These are phyloP conservation scores for Cercospora sp. DNA, from an alignment of 2,329 filamentous ascomycete species.

Conservation along the genomic window DNA sequence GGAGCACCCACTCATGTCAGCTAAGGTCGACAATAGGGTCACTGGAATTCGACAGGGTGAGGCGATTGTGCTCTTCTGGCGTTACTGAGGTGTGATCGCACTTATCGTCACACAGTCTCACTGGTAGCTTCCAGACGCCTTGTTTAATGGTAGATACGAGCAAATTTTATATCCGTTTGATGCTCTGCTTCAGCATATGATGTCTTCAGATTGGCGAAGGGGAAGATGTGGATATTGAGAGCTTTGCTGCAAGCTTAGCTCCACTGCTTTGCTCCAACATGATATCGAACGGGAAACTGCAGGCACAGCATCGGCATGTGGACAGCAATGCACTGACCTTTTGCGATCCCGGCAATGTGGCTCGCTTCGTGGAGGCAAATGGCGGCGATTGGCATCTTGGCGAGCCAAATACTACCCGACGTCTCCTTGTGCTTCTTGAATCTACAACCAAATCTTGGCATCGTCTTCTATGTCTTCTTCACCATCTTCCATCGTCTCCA, in stretches of 20 bases:
- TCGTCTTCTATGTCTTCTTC: background rate
- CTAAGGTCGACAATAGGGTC: background rate
- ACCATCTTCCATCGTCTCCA: background rate
- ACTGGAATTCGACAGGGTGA: background rate
- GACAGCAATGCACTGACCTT: constrained; percentile 1
- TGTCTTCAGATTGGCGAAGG: background rate
- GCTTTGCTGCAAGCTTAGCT: background rate
- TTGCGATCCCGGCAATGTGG: background rate
- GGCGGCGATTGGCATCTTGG: background rate
- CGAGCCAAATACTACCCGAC: background rate
- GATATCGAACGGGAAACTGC: background rate
- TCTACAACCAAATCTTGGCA: background rate
- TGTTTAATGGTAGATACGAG: background rate
- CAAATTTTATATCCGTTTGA: background rate
- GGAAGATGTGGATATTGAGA: background rate
- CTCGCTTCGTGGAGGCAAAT: background rate
- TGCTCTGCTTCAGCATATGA: background rate
- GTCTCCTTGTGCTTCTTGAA: background rate
- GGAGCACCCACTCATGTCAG: background rate
- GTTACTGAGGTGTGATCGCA: background rate
- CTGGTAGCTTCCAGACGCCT: background rate
- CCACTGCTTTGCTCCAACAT: background rate
- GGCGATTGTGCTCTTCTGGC: background rate
- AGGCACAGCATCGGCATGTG: constrained; percentile 7
- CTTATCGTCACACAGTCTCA: background rate